A percentile compares a stretch with the other conserved stretches of the same genome.
Conservation (phyloP, 345 rosid genomes). For the Populus davidiana region DNA sequence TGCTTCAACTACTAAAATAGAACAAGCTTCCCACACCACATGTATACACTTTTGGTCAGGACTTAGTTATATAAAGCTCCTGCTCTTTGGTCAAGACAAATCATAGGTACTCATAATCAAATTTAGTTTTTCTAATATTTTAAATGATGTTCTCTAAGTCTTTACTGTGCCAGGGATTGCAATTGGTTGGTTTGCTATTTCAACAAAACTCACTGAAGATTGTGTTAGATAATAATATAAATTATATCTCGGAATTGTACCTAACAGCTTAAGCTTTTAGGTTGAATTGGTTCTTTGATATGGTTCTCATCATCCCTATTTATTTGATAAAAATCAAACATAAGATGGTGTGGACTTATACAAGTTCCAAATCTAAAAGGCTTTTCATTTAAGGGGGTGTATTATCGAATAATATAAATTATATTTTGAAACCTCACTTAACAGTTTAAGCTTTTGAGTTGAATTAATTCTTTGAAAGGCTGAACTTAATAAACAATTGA, state of each 20-base stretch:
- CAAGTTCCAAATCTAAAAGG: too few relatives aligned
- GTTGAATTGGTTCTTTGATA: too few relatives aligned
- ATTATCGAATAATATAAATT: too few relatives aligned
- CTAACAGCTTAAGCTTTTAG: too few relatives aligned
- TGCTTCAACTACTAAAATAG: background rate
- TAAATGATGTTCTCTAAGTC: background rate
- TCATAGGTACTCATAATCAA: background rate
- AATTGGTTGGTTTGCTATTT: background rate
- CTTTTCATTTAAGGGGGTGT: accelerated
- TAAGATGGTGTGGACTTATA: too few relatives aligned
- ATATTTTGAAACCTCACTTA: too few relatives aligned
- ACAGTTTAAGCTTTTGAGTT: too few relatives aligned
- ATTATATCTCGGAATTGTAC: too few relatives aligned
- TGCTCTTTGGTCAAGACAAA: background rate
- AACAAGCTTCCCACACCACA: background rate
- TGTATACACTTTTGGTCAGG: background rate
- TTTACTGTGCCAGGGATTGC: background rate
- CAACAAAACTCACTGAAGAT: background rate
- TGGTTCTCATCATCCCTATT: too few relatives aligned
- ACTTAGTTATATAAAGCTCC: background rate
- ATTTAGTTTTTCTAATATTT: background rate
- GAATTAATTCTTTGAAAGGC: too few relatives aligned
- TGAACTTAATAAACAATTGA: background rate
- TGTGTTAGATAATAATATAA: too few relatives aligned
- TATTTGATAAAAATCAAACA: too few relatives aligned